Percentiles rank a stretch among this genome's conserved stretches.
Conservation (phyloP, 371 early-diverging fungal species). For the Lichtheimia ornata region DNA sequence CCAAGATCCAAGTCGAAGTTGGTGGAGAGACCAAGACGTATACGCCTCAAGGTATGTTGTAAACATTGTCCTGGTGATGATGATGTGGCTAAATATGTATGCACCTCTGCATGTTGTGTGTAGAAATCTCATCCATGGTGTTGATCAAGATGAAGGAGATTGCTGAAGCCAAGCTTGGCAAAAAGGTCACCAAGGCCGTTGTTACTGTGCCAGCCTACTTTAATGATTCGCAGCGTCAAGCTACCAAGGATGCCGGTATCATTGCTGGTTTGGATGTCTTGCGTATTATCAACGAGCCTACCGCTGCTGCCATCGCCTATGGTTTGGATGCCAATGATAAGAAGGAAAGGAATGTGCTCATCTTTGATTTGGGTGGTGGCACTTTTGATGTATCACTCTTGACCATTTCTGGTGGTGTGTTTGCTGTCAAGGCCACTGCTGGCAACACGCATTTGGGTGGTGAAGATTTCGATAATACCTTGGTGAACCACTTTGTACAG, state of each 20-base stretch:
- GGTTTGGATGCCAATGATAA: constrained; percentile 79
- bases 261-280: constrained; percentile 82
- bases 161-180: constrained; percentile 86
- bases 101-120: not conserved
- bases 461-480: constrained; percentile 95
- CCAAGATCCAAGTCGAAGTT: constrained; percentile 79
- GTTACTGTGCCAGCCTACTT: constrained; percentile 95
- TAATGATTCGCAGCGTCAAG: constrained; percentile 80
- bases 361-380: constrained; percentile 96
- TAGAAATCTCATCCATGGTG: constrained; percentile 90
- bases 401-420: constrained; percentile 87
- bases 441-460: constrained; percentile 98
- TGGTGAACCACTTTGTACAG: constrained; percentile 82
- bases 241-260: constrained; percentile 83
- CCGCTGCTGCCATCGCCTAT: constrained; percentile 95
- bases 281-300: constrained; percentile 95
- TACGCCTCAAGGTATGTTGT: constrained; percentile 70
- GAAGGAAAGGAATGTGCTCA: constrained; percentile 85
- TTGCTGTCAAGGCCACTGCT: constrained; percentile 94
- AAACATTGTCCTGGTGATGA: not conserved
- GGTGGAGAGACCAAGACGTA: constrained; percentile 80
- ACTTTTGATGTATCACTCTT: constrained; percentile 95
- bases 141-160: constrained; percentile 91
- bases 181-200: constrained; percentile 86
- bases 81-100: not conserved